Evolutionary conservation across 768 basidiomycete species (phyloP).

Genomic region (Lepiota brunneoincarnata): DNA sequence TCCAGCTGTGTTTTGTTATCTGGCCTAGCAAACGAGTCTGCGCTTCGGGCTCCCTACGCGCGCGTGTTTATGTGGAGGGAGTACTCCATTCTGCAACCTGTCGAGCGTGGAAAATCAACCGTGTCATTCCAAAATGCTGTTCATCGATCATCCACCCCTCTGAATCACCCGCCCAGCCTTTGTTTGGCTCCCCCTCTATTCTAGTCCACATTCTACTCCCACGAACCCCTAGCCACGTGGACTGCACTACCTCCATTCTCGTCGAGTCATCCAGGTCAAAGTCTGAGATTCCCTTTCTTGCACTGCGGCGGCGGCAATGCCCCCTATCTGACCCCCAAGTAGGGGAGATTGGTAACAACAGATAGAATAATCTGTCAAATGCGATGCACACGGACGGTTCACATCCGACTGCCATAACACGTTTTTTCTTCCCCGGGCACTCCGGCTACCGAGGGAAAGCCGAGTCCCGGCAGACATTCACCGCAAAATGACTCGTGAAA

Average conservation of each 20-base stretch:
- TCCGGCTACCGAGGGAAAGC: neutral
- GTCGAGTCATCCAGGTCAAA: slow-evolving; percentile 5
- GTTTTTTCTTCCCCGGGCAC: neutral
- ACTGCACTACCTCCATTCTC: neutral
- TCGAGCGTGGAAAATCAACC: slow-evolving; percentile 10
- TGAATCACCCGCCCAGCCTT: slow-evolving; percentile 7
- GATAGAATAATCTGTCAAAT: neutral
- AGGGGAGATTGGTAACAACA: neutral
- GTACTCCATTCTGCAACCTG: slow-evolving; percentile 2
- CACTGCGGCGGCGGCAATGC: too few species aligned
- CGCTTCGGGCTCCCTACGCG: neutral
- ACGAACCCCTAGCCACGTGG: neutral
- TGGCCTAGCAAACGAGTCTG: neutral
- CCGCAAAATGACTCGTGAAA: neutral
- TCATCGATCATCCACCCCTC: slow-evolving; percentile 8
- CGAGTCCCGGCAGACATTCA: neutral
- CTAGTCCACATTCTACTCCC: neutral
- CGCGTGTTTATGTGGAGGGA: neutral
- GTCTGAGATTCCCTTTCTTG: neutral
- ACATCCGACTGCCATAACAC: neutral
- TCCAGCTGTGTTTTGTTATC: neutral
- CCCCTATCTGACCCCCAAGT: neutral
- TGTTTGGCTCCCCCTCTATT: neutral
- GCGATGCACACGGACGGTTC: slow-evolving; percentile 3
- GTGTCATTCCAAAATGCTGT: slow-evolving; percentile 11